Conservation (phyloP, 163 green algal genomes). For the Smithsoniella earleae region DNA sequence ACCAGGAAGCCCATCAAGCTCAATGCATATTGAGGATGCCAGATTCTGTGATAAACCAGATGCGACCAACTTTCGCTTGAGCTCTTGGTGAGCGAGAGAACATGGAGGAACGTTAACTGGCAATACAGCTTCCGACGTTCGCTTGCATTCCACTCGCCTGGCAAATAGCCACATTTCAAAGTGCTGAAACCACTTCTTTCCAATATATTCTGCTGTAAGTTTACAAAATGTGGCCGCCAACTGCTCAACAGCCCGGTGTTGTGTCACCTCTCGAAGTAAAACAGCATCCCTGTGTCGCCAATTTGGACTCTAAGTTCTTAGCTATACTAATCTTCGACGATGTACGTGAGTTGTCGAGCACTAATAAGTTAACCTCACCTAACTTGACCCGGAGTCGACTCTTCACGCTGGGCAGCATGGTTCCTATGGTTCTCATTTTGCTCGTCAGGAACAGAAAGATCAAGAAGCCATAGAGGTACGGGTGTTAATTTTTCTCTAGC, state of each 20-base stretch:
- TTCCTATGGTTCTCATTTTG: too few species aligned
- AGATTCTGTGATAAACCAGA: background rate
- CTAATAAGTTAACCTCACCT: too few species aligned
- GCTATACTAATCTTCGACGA: background rate
- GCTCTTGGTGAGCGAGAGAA: conserved; percentile 25
- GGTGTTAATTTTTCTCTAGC: too few species aligned
- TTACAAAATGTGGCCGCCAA: conserved; percentile 11
- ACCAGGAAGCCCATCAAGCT: conserved; percentile 9
- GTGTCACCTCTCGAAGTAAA: background rate
- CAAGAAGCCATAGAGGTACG: too few species aligned
- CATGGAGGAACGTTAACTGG: too few species aligned
- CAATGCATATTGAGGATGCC: conserved; percentile 9
- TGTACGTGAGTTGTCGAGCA: background rate
- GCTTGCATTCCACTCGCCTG: too few species aligned
- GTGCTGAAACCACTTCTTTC: conserved; percentile 28
- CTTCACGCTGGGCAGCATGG: too few species aligned
- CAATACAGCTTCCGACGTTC: too few species aligned
- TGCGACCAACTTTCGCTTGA: conserved; percentile 18
- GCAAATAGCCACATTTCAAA: conserved; percentile 26
- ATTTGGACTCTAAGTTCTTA: too few species aligned
- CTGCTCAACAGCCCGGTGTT: background rate
- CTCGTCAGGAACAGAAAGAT: too few species aligned
- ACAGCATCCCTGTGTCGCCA: too few species aligned
- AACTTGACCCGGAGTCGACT: too few species aligned
- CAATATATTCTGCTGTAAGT: conserved; percentile 13